These are phyloP conservation scores for Leccinum uliginosum DNA, from an alignment of 768 basidiomycete genomes.

Conservation along the genomic window DNA sequence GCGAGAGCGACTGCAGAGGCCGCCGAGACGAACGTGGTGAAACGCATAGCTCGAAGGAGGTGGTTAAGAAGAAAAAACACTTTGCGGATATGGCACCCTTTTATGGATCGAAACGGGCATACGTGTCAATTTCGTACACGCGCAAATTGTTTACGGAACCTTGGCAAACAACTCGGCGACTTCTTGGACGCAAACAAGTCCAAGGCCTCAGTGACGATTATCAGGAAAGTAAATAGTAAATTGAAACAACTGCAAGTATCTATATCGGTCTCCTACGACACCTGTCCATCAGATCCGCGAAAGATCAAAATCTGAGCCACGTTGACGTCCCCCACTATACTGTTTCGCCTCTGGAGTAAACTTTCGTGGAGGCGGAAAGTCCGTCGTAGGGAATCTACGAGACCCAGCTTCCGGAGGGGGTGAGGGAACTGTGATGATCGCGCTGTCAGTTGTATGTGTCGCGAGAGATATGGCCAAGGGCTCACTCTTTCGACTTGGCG, in stretches of 20 bases:
- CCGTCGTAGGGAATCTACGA: constrained; percentile 71
- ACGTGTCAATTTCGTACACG: constrained; percentile 25
- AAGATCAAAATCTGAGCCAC: constrained; percentile 71
- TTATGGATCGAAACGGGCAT: constrained; percentile 24
- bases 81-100: constrained; percentile 2
- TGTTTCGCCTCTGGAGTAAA: constrained; percentile 48
- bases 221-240: not conserved
- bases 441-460: constrained; percentile 8
- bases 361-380: constrained; percentile 73
- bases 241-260: not conserved
- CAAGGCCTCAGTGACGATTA: not conserved
- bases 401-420: constrained; percentile 61
- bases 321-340: constrained; percentile 62
- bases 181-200: too few species aligned
- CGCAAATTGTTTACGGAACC: not conserved
- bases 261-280: not conserved
- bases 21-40: constrained; percentile 45
- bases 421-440: constrained; percentile 40
- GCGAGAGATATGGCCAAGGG: not conserved
- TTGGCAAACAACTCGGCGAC: too few species aligned
- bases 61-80: constrained; percentile 9
- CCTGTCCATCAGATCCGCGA: constrained; percentile 25
- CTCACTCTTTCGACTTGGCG: constrained; percentile 49
- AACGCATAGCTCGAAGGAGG: constrained; percentile 53
- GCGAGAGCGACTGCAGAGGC: constrained; percentile 52